These are phyloP conservation scores for Termitomyces sp. DNA, from an alignment of 768 basidiomycete species.

Conservation along the genomic window DNA sequence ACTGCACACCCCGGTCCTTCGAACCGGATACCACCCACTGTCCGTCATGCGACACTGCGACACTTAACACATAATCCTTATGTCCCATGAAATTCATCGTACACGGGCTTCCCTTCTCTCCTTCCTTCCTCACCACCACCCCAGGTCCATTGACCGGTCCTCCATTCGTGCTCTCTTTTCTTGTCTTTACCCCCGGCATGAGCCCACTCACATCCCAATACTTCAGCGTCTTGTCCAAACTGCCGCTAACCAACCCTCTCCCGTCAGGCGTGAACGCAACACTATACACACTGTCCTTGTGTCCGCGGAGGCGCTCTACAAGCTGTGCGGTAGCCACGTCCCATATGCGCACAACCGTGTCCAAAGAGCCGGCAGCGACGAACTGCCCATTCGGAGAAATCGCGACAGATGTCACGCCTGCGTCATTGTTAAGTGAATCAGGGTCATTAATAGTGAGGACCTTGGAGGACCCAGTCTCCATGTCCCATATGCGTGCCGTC, in stretches of 20 bases:
- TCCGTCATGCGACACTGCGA: conserved; percentile 84
- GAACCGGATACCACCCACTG: conserved; percentile 91
- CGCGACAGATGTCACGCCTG: conserved; percentile 76
- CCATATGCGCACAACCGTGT: conserved; percentile 79
- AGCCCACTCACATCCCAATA: conserved; percentile 83
- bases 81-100: conserved; percentile 88
- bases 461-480: conserved; percentile 30
- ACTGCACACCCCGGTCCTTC: conserved; percentile 95
- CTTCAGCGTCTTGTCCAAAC: conserved; percentile 84
- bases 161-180: conserved; percentile 41
- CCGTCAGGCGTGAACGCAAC: conserved; percentile 94
- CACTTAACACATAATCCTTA: conserved; percentile 63
- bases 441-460: conserved; percentile 47
- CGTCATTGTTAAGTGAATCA: conserved; percentile 38
- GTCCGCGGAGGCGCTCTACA: conserved; percentile 73
- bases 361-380: conserved; percentile 66
- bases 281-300: conserved; percentile 81
- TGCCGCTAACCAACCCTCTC: conserved; percentile 85
- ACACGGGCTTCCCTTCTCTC: conserved; percentile 44
- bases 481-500: conserved; percentile 44
- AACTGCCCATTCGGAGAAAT: conserved; percentile 69
- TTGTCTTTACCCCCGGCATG: conserved; percentile 54
- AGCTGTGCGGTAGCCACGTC: conserved; percentile 61
- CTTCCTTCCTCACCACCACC: conserved; percentile 41
- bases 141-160: conserved; percentile 28